Conservation (phyloP, 192 early-diverging fungal species). For the Linnemannia elongata region DNA sequence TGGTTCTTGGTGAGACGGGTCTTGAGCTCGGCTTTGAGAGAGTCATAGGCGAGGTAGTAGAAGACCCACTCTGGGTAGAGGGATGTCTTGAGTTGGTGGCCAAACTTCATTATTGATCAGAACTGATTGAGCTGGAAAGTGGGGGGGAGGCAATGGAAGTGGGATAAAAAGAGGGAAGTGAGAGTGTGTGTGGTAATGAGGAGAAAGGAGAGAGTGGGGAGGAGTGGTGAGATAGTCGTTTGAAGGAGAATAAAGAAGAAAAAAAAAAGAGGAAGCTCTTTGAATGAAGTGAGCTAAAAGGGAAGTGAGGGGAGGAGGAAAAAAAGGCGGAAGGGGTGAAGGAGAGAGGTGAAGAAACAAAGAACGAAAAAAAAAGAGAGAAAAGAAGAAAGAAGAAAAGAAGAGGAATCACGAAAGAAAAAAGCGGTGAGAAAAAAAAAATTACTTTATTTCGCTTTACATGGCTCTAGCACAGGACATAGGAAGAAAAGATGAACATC, state of each 20-base stretch:
- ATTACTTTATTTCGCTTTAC: background rate
- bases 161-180: background rate
- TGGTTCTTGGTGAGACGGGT: conserved; percentile 59
- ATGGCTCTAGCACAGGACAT: background rate
- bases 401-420: background rate
- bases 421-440: conserved; percentile 4
- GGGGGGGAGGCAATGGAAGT: too few relatives aligned
- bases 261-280: background rate
- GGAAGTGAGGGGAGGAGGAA: background rate
- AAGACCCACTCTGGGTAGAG: conserved; percentile 91
- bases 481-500: background rate
- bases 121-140: background rate
- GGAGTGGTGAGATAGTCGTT: background rate
- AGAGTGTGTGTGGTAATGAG: background rate
- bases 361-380: background rate
- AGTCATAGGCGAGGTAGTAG: conserved; percentile 85
- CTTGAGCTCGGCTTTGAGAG: conserved; percentile 90
- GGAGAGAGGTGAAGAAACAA: background rate
- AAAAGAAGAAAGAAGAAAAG: background rate
- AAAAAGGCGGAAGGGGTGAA: background rate
- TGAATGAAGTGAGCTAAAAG: background rate
- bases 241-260: background rate
- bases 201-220: background rate
- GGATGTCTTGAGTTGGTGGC: conserved; percentile 83
- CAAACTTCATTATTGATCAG: conserved; percentile 86